Conservation (phyloP, 2,329 filamentous ascomycete genomes). For the Dothideomycetes sp. region DNA sequence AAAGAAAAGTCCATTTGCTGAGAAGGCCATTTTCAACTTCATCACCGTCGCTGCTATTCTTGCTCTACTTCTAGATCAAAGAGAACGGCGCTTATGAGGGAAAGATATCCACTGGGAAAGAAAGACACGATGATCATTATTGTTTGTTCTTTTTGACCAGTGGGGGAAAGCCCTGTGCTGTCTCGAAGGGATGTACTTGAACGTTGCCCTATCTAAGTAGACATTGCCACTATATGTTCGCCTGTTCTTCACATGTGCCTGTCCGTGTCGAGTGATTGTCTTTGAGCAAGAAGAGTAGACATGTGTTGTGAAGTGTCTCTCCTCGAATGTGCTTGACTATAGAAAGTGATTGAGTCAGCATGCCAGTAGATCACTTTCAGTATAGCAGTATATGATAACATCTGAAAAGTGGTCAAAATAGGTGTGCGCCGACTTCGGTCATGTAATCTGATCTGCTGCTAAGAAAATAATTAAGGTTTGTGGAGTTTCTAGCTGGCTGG, state of each 20-base stretch:
- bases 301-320: no score
- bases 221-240: slow-evolving; percentile 14
- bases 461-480: slow-evolving; percentile 5
- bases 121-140: no score
- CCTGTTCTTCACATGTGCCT: slow-evolving; percentile 9
- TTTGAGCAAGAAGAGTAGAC: no score
- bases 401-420: neutral
- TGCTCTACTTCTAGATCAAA: slow-evolving; percentile 27
- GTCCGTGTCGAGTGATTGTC: no score
- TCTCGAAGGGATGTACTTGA: slow-evolving; percentile 77
- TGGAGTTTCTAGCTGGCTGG: neutral
- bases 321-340: neutral
- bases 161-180: slow-evolving; percentile 98
- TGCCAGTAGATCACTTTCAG: neutral
- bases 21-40: slow-evolving; percentile 11
- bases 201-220: slow-evolving; percentile 54
- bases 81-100: slow-evolving; percentile 90
- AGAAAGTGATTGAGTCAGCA: slow-evolving; percentile 3
- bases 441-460: no score
- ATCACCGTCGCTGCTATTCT: slow-evolving; percentile 18
- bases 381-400: neutral
- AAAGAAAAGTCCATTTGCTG: slow-evolving; percentile 13
- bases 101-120: slow-evolving; percentile 92
- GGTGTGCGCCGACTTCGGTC: neutral
- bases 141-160: slow-evolving; percentile 32